Conservation (phyloP, 1,284 basidiomycete species). For the Ustilago cynodontis region DNA sequence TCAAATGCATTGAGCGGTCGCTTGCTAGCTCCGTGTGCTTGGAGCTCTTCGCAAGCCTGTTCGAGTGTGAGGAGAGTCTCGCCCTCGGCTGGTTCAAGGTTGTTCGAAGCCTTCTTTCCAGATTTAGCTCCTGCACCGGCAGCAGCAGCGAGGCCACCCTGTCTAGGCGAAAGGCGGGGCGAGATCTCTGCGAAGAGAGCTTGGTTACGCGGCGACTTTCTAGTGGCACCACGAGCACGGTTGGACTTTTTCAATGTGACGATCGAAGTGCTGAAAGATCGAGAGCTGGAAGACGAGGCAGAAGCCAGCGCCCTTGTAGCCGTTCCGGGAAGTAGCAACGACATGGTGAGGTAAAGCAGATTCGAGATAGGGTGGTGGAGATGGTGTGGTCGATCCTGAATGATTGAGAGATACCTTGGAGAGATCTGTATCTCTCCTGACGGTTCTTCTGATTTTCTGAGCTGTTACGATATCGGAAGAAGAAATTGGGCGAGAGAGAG, state of each 20-base stretch:
- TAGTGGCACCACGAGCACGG: slow-evolving; percentile 51
- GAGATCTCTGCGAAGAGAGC: slow-evolving; percentile 37
- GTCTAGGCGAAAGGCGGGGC: slow-evolving; percentile 25
- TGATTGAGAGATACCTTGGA: background rate
- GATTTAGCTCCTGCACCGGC: slow-evolving; percentile 19
- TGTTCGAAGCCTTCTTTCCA: slow-evolving; percentile 30
- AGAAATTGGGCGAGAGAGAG: slow-evolving; percentile 20
- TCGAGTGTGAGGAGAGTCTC: slow-evolving; percentile 50
- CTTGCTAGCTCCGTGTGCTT: slow-evolving; percentile 28
- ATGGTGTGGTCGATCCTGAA: slow-evolving; percentile 3
- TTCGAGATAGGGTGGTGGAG: background rate
- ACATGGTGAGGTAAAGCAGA: slow-evolving; percentile 15
- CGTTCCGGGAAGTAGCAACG: slow-evolving; percentile 15
- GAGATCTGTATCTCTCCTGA: background rate
- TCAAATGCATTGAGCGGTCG: slow-evolving; percentile 65
- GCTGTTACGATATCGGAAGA: slow-evolving; percentile 8
- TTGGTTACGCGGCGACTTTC: slow-evolving; percentile 52
- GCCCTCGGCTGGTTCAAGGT: slow-evolving; percentile 41
- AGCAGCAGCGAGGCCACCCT: slow-evolving; percentile 17
- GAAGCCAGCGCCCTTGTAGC: slow-evolving; percentile 20
- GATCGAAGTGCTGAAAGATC: slow-evolving; percentile 43
- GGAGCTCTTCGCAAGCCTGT: slow-evolving; percentile 46
- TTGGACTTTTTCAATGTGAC: slow-evolving; percentile 48
- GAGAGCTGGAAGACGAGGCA: slow-evolving; percentile 27
- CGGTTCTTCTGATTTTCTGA: background rate